Evolutionary conservation across 345 rosid genomes (phyloP).

Genomic region (Syzygium aromaticum): DNA sequence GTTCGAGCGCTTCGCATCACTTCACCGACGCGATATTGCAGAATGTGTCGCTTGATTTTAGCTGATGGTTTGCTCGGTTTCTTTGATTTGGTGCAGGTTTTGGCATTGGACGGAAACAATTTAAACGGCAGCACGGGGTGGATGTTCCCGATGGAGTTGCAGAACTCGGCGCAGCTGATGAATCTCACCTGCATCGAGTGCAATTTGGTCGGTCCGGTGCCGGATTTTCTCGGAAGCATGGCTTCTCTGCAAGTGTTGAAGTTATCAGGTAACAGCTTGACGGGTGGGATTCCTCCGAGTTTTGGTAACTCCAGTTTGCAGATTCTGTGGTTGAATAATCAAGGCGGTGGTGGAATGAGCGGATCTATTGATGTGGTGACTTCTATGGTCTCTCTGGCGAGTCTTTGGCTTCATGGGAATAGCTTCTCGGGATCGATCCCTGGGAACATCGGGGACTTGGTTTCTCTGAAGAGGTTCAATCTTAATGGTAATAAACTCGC

Average conservation of each 20-base stretch:
- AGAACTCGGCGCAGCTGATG: constrained; percentile 39
- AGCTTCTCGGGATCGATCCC: constrained; percentile 64
- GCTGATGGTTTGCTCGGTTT: background rate
- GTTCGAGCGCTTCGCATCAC: background rate
- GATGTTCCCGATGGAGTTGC: constrained; percentile 45
- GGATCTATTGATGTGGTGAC: constrained; percentile 54
- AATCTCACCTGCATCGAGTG: constrained; percentile 58
- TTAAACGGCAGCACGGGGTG: constrained; percentile 53
- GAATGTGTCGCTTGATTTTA: background rate
- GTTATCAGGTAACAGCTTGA: constrained; percentile 41
- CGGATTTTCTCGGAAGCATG: constrained; percentile 54
- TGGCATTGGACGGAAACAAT: constrained; percentile 57
- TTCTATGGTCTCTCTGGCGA: constrained; percentile 34
- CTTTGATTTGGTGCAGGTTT: background rate
- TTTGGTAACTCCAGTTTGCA: constrained; percentile 31
- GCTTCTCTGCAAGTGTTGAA: constrained; percentile 38
- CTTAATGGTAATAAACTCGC: constrained; percentile 46
- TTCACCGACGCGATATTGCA: background rate
- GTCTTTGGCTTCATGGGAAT: constrained; percentile 82
- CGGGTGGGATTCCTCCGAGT: constrained; percentile 48
- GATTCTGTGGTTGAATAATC: constrained; percentile 60
- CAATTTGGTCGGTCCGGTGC: constrained; percentile 57
- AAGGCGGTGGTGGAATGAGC: constrained; percentile 29
- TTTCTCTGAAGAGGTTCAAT: constrained; percentile 45
- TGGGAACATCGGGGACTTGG: constrained; percentile 40